Conservation (phyloP, 257 asterid species). For the Solanum pennellii region DNA sequence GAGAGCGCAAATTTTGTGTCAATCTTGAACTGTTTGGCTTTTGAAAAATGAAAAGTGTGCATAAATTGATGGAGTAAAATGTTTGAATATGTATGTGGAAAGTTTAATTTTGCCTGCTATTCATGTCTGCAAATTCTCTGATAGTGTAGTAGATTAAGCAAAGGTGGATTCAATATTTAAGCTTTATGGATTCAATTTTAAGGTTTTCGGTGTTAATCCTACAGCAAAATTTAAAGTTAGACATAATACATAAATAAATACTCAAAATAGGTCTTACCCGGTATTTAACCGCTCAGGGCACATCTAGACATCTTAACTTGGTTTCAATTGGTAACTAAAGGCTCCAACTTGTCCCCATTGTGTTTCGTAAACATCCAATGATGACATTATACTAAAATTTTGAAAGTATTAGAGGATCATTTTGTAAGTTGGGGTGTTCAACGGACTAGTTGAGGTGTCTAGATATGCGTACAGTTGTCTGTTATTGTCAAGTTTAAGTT, state of each 20-base stretch:
- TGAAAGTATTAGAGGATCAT: not conserved
- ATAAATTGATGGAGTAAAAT: too few relatives aligned
- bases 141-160: not conserved
- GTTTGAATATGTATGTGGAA: not conserved
- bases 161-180: not conserved
- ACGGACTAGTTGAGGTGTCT: not conserved
- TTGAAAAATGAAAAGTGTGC: not conserved
- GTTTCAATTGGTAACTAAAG: not conserved
- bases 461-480: not conserved
- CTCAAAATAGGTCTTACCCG: not conserved
- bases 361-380: not conserved
- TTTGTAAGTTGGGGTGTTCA: not conserved
- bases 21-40: not conserved
- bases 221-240: not conserved
- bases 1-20: too few relatives aligned
- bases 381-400: not conserved
- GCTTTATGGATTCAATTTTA: not conserved
- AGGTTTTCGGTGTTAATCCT: not conserved
- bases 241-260: not conserved
- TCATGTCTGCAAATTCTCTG: not conserved
- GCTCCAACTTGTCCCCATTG: not conserved
- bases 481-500: not conserved
- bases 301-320: not conserved
- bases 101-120: not conserved
- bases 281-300: not conserved